Conservation (phyloP, 345 rosid species). For the Gossypium raimondii region DNA sequence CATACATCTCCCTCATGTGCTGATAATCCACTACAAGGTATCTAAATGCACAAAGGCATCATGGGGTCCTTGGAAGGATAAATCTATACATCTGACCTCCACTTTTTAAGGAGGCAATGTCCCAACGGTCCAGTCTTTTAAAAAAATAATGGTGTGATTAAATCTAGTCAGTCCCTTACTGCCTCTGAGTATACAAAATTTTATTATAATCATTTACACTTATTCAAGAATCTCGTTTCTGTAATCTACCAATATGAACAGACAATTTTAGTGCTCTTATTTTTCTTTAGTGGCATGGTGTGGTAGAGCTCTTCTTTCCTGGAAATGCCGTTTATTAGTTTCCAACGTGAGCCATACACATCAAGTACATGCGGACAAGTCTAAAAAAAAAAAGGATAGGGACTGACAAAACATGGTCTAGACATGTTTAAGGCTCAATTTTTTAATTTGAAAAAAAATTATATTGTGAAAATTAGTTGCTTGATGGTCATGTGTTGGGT, state of each 20-base stretch:
- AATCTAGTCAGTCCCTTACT: background rate
- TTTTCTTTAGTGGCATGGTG: background rate
- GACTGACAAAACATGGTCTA: background rate
- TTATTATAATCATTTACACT: background rate
- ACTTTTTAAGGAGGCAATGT: background rate
- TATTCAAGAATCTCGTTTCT: background rate
- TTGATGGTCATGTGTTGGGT: background rate
- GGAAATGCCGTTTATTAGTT: background rate
- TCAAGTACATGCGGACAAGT: background rate
- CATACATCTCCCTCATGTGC: background rate
- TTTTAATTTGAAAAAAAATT: background rate
- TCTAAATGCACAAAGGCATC: background rate
- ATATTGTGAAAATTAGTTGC: background rate
- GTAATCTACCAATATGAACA: background rate
- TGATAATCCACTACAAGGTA: background rate
- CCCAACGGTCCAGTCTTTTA: background rate
- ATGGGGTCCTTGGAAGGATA: background rate
- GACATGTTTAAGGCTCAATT: background rate
- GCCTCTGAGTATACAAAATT: background rate
- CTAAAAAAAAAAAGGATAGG: background rate
- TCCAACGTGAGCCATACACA: background rate
- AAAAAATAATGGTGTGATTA: background rate
- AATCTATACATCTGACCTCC: background rate
- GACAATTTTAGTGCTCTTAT: background rate
- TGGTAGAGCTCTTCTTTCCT: background rate